Evolutionary conservation across 2,329 filamentous ascomycete species (phyloP), one percentile per base, ranked within the genome.

Genomic region (Colletotrichum orchidophilum): DNA sequence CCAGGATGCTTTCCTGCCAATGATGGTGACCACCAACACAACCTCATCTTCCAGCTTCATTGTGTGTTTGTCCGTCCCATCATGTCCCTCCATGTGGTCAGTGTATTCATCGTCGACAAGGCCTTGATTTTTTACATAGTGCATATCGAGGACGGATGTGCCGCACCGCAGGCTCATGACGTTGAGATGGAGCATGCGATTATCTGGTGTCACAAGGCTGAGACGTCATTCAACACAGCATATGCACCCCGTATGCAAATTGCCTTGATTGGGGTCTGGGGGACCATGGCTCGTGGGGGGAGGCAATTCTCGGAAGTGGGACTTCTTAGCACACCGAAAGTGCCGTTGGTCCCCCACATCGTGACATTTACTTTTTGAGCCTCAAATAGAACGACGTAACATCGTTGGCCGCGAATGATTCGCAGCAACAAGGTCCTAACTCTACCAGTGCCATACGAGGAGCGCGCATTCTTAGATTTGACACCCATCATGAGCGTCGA

Each of bases 121-220:
- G 60, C 26, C 65, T 59, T 21, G 31, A 55, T 57, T 15, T 57
- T 39, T 31, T 57, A 24, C 33, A n/a, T 52, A n/a, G n/a, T 39
- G 24, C 21, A 29, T 15, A 50, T 15, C 55, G 5, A 63, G 29
- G 33, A 39, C 31, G 54, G 24, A 21, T 46, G 58, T 67, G 50
- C 15, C 46, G 42, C 15, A 46, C 58, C n/a, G 8, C 42, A 27
- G 61, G 55, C 39, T 67, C 62, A 60, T 66, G 71, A 59, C 52
- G 63, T 63, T 71, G 39, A n/a, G 6, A 52, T 50, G 49, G 42
- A 60, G 42, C 42, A 59, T 33, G 46, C 63, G 35, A 42, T 50
- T 21, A 6, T 50, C 35, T 59, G 75, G 75, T 75, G 72, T 75
- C 75, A 75, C 76, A 76, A 77, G 74, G 76, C 74, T 75, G 76